phyloP scores from a whole-genome alignment of 1,284 basidiomycete genomes.

The Heterobasidion occidentale region DNA sequence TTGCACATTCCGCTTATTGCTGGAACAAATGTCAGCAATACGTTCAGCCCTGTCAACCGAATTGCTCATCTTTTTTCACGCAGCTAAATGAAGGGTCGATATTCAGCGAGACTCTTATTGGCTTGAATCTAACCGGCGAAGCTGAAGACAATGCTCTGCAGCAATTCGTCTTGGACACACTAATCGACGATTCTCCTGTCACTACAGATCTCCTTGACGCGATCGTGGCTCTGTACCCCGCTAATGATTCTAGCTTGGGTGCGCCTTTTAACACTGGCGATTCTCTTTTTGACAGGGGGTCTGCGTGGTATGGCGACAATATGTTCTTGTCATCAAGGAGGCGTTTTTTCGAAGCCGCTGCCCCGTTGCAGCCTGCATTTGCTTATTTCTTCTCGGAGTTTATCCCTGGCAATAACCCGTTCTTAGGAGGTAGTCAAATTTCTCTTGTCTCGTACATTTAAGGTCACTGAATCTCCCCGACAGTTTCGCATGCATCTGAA shows the following conservation, averaged over 20 bases:
- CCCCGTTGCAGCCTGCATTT: constrained; percentile 38
- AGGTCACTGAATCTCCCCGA: not conserved
- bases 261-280: constrained; percentile 48
- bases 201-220: constrained; percentile 28
- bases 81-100: constrained; percentile 46
- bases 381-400: constrained; percentile 49
- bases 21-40: constrained; percentile 43
- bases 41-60: not conserved
- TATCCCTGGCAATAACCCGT: constrained; percentile 37
- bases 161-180: constrained; percentile 34
- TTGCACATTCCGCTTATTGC: constrained; percentile 45
- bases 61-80: not conserved
- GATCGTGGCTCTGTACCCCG: constrained; percentile 35
- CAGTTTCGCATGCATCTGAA: constrained; percentile 43
- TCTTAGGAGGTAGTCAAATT: constrained; percentile 28
- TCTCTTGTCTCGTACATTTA: not conserved
- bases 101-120: constrained; percentile 30
- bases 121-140: constrained; percentile 26
- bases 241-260: constrained; percentile 31
- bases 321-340: constrained; percentile 46
- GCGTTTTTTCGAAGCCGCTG: constrained; percentile 39
- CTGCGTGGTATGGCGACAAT: constrained; percentile 47
- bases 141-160: constrained; percentile 33
- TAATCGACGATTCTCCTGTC: constrained; percentile 42
- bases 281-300: constrained; percentile 46